A percentile compares a stretch with the other conserved stretches of the same genome.
phyloP scores from a whole-genome alignment of 106 monocot genomes.

The Dendrobium chrysotoxum region DNA sequence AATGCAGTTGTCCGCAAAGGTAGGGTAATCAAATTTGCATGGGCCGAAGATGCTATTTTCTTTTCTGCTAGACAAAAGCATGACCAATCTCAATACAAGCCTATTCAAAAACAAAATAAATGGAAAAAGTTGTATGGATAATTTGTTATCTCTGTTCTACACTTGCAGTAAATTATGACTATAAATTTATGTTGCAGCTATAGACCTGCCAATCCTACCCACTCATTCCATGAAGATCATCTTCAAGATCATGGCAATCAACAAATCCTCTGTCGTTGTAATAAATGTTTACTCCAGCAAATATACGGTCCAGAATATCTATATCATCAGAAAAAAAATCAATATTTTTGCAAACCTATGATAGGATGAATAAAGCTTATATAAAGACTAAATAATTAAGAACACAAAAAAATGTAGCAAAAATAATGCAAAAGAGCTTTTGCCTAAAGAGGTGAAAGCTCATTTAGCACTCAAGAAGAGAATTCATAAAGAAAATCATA shows the following conservation, averaged over 20 bases:
- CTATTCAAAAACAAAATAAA: constrained; percentile 18
- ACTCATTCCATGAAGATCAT: constrained; percentile 95
- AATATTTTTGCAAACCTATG: constrained; percentile 76
- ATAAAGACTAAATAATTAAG: neutral
- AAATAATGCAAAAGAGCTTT: neutral
- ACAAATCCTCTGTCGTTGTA: constrained; percentile 81
- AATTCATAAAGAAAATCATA: neutral
- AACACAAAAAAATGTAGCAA: neutral
- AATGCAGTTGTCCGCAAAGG: constrained; percentile 36
- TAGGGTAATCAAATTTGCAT: constrained; percentile 51
- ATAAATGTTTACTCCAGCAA: constrained; percentile 79
- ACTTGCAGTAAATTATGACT: neutral
- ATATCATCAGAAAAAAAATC: constrained; percentile 45
- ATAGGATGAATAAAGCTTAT: neutral
- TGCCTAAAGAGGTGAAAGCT: neutral
- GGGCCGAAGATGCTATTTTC: constrained; percentile 74
- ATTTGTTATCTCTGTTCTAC: neutral
- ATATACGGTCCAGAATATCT: constrained; percentile 55
- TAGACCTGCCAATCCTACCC: constrained; percentile 93
- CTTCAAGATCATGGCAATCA: constrained; percentile 68
- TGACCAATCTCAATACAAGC: constrained; percentile 88
- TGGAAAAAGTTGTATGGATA: neutral
- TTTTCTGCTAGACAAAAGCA: constrained; percentile 65
- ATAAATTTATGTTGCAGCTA: neutral
- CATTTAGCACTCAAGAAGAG: neutral